Evolutionary conservation across 345 rosid genomes (phyloP), one percentile per base, ranked within the genome.

Genomic region (Gossypium thurberi): DNA sequence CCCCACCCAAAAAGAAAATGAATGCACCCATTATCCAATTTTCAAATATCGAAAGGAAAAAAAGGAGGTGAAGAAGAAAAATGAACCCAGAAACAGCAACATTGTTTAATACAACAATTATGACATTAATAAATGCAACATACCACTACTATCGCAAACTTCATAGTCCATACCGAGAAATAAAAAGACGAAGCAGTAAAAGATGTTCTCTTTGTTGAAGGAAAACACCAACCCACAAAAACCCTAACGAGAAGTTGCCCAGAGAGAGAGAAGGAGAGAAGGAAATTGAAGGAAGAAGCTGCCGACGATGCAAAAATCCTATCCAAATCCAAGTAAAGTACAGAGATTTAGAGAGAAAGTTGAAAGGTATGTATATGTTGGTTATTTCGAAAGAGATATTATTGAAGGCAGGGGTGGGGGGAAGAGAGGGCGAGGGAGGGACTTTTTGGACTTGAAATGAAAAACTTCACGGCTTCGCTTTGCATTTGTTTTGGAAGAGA

Each of bases 121-220:
- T 56, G 21, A 44, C 68, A 21, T 37, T 25, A 6, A 57, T 15
- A n/a, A 69, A 26, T 18, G 28, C 50, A 77, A 76, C 85, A 78
- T 74, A 88, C 90, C 88, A 66, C 84, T 86, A 76, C 84, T 81
- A 65, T 82, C 83, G 76, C 74, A 72, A 73, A 67, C 80, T 40
- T 75, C 87, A 83, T 81, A 86, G 77, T 73, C 92, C 92, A 84
- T 84, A 75, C 77, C 79, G 75, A 76, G 77, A 63, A 69, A 69
- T 12, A 15, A 28, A 17, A 2, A 61, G 40, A 28, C 11, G 47
- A 55, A 62, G 44, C 47, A 15, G 33, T 42, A 40, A 63, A 58
- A 28, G 33, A 51, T 69, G 2, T 15, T 28, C 55, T 28, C 23
- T 59, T 58, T 3, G 55, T 40, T 14, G 76, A 23, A 52, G 43